Percentiles rank a stretch among this genome's conserved stretches.
Evolutionary conservation across 768 basidiomycete species (phyloP).

Genomic region (Agrocybe praecox): DNA sequence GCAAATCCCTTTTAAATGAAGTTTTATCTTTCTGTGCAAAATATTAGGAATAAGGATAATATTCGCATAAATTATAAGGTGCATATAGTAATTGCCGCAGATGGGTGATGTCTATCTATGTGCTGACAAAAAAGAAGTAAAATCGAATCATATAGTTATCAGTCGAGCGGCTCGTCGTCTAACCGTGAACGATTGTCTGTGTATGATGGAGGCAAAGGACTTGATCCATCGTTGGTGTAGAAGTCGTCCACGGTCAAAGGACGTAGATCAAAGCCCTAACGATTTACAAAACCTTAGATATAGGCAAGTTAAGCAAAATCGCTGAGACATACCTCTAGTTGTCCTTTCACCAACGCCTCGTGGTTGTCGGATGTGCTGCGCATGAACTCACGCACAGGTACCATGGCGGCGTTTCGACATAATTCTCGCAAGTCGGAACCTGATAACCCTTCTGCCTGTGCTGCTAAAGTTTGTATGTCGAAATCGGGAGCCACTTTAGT

Average conservation of each 20-base stretch:
- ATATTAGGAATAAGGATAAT: neutral
- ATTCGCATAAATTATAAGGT: neutral
- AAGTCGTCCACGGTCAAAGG: conserved; percentile 77
- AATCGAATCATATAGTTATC: neutral
- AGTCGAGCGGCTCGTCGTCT: conserved; percentile 25
- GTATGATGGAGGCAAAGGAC: conserved; percentile 31
- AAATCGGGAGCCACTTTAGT: conserved; percentile 69
- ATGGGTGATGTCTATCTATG: conserved; percentile 6
- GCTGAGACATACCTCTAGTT: conserved; percentile 39
- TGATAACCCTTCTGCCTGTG: conserved; percentile 72
- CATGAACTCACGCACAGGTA: conserved; percentile 86
- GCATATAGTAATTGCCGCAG: neutral
- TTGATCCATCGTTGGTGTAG: conserved; percentile 42
- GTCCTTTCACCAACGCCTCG: conserved; percentile 49
- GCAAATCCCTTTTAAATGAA: conserved; percentile 16
- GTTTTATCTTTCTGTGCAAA: neutral
- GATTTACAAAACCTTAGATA: neutral
- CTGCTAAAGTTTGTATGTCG: conserved; percentile 62
- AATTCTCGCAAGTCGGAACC: conserved; percentile 93
- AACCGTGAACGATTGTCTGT: conserved; percentile 24
- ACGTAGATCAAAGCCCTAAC: conserved; percentile 77
- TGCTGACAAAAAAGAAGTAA: neutral
- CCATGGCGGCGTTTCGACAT: conserved; percentile 93
- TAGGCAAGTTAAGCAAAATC: neutral
- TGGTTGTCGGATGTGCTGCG: conserved; percentile 45